Conservation (phyloP, 305 asterid genomes). For the Coffea humblotiana region DNA sequence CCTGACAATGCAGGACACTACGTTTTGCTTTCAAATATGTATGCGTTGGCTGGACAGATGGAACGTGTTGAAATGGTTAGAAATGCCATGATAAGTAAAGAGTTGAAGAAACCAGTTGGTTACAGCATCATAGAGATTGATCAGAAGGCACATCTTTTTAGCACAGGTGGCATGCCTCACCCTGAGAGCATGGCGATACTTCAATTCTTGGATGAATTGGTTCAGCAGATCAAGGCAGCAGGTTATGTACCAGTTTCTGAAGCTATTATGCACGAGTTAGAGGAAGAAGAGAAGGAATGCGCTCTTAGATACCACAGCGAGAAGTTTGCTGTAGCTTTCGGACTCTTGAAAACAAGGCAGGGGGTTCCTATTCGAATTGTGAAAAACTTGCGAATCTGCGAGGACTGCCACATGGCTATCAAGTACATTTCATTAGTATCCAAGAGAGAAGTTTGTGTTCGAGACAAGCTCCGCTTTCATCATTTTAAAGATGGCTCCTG, state of each 20-base stretch:
- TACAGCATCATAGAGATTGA: constrained; percentile 24
- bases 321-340: constrained; percentile 31
- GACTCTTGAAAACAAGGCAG: constrained; percentile 12
- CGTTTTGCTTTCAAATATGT: constrained; percentile 23
- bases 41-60: constrained; percentile 25
- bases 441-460: constrained; percentile 22
- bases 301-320: constrained; percentile 25
- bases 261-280: constrained; percentile 19
- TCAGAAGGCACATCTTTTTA: constrained; percentile 18
- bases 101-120: constrained; percentile 22
- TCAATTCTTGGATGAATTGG: constrained; percentile 20
- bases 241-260: constrained; percentile 16
- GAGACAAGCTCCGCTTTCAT: constrained; percentile 5
- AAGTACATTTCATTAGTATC: constrained; percentile 22
- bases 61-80: constrained; percentile 27
- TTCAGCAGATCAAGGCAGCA: constrained; percentile 18
- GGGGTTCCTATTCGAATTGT: constrained; percentile 20
- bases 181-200: constrained; percentile 17
- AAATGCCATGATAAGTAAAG: constrained; percentile 15
- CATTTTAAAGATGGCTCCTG: constrained; percentile 20
- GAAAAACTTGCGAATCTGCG: constrained; percentile 25
- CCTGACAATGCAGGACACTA: constrained; percentile 25
- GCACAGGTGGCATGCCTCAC: constrained; percentile 20
- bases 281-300: constrained; percentile 27
- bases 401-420: constrained; percentile 27